Evolutionary conservation across 1,284 basidiomycete genomes (phyloP), one percentile per base, ranked within the genome.

Genomic region (Microbotryum intermedium): DNA sequence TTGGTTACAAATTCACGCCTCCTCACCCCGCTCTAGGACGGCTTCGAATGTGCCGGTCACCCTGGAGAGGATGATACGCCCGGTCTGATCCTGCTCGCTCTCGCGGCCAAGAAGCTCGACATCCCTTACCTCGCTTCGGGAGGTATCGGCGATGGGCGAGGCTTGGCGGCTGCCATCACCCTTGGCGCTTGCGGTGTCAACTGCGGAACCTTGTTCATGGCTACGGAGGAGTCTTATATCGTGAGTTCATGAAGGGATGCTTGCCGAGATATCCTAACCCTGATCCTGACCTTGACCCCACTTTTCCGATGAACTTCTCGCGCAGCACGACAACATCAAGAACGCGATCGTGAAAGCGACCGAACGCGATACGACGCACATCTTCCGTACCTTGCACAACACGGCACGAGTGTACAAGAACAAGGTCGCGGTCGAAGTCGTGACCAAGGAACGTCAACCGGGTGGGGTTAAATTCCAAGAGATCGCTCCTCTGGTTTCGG

Each of bases 51-150:
- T 84, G 59, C 60, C 44, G 92, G 92, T 30, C 90, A 95, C 74
- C 92, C 91, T 6, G 92, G 92, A 63, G 93, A 97, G 73, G 88
- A 95, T 59, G 93, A 97, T 74, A 88, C 95, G 42, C 89, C 89
- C 11, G 89, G 88, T 6, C 72, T 97, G n/a, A 85, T 95, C 6
- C 76, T 97, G 74, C 79, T 93, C 53, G 92, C 92, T 3, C 82
- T 90, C 56, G 90, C 93, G 1, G 87, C 86, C 2, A 83, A 89
- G 71, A 88, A 93, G 70, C 78, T 95, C 60, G 83, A 83, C 56
- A 79, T 88, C 50, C 92, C 92, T 6, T 97, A 84, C 74, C 84
- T 97, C 66, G 89, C 92, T 1, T 93, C 89, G 3, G 71, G 71
- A 18, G 71, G 71, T 20, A 74, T 77, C 59, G 76, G 73, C 20